Percentiles rank a stretch among this genome's conserved stretches.
phyloP scores from a whole-genome alignment of 345 rosid genomes.

The Salix brachista region DNA sequence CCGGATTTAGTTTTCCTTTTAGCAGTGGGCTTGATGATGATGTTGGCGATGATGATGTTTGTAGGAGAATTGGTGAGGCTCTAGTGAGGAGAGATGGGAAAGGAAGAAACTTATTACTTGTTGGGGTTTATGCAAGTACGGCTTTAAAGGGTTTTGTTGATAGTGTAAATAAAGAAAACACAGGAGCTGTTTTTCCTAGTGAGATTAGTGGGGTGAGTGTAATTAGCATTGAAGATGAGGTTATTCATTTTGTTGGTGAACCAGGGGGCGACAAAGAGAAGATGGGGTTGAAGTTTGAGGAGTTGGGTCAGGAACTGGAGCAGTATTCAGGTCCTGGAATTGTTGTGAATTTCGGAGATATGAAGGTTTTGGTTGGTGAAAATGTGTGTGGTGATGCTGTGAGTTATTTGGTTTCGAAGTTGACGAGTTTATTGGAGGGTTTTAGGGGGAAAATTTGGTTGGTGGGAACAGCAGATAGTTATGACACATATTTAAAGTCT shows the following conservation, averaged over 20 bases:
- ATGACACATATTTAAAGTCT: slow-evolving; percentile 49
- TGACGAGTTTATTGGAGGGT: slow-evolving; percentile 39
- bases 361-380: slow-evolving; percentile 34
- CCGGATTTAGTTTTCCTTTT: slow-evolving; percentile 35
- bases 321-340: slow-evolving; percentile 31
- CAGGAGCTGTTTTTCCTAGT: slow-evolving; percentile 32
- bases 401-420: slow-evolving; percentile 34
- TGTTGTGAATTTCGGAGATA: slow-evolving; percentile 52
- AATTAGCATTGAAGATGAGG: slow-evolving; percentile 41
- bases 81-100: slow-evolving; percentile 26
- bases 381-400: slow-evolving; percentile 14
- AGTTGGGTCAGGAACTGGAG: slow-evolving; percentile 25
- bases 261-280: slow-evolving; percentile 28
- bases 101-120: slow-evolving; percentile 47
- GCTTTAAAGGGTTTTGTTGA: slow-evolving; percentile 43
- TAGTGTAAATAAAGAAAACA: slow-evolving; percentile 24
- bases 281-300: slow-evolving; percentile 28
- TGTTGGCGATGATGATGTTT: slow-evolving; percentile 38
- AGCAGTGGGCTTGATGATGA: slow-evolving; percentile 18
- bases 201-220: slow-evolving; percentile 40
- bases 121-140: slow-evolving; percentile 45
- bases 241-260: slow-evolving; percentile 27
- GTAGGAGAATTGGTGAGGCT: slow-evolving; percentile 42
- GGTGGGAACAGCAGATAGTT: slow-evolving; percentile 40
- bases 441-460: slow-evolving; percentile 47